A percentile compares a stretch with the other conserved stretches of the same genome.
Evolutionary conservation across 2,329 filamentous ascomycete species (phyloP).

Genomic region (Neospermospora avenae): DNA sequence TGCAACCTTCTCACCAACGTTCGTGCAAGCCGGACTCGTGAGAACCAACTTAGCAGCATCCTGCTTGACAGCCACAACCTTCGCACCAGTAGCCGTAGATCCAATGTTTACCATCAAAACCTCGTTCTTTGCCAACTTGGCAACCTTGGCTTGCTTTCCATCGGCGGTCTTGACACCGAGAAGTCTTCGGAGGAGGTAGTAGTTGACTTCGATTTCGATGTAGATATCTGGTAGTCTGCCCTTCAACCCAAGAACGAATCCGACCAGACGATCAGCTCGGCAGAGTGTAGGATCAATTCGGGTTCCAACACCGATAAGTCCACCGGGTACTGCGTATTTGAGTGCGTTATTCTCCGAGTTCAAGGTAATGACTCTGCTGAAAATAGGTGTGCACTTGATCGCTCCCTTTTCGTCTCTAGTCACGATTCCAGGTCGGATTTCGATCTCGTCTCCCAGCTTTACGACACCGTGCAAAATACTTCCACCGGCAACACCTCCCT

Average conservation of each 20-base stretch:
- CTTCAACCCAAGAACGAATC: slow-evolving; percentile 94
- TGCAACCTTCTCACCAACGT: slow-evolving; percentile 97
- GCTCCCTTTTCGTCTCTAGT: slow-evolving; percentile 90
- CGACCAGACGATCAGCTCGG: slow-evolving; percentile 97
- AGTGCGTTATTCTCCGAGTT: slow-evolving; percentile 98
- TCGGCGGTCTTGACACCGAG: slow-evolving; percentile 97
- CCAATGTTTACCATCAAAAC: slow-evolving; percentile 99
- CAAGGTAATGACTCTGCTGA: slow-evolving; percentile 88
- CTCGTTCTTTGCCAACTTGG: slow-evolving; percentile 97
- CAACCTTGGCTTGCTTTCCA: slow-evolving; percentile 98
- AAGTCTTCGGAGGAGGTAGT: slow-evolving; percentile 91
- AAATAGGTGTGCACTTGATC: slow-evolving; percentile 96
- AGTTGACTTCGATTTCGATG: slow-evolving; percentile 98
- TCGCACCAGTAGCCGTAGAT: slow-evolving; percentile 93
- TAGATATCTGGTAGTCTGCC: slow-evolving; percentile 95
- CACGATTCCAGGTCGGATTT: slow-evolving; percentile 98
- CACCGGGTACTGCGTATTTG: slow-evolving; percentile 96
- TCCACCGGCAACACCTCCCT: slow-evolving; percentile 97
- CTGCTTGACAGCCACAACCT: slow-evolving; percentile 94
- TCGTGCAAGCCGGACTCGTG: slow-evolving; percentile 92
- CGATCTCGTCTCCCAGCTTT: slow-evolving; percentile 96
- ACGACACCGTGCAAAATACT: slow-evolving; percentile 94
- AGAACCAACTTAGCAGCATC: slow-evolving; percentile 94
- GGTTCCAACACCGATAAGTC: slow-evolving; percentile 96
- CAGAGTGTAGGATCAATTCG: slow-evolving; percentile 96